Base-by-base conservation (phyloP, 352 stramenopile genomes). In the Thalassiosira hispida region DNA sequence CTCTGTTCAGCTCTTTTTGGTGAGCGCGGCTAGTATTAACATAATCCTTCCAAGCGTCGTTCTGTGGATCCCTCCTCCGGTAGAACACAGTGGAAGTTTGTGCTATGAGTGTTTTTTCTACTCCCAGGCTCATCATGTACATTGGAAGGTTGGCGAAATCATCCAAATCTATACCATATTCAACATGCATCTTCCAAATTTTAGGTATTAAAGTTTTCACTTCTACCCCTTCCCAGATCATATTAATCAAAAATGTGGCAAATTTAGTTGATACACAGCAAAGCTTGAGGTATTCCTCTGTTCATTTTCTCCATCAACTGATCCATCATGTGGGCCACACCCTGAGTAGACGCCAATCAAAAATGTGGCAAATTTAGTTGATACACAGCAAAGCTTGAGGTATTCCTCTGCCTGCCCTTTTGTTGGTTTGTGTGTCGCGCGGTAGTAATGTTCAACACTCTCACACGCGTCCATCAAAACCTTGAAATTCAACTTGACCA, bases 91-190 rank as follows among this genome's bases (percentile, higher is more conserved):
- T 59, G 12, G 35, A 25, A 44, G 61, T 70, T 70, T 46, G 11
- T 14, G 61, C 2, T 25, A 70, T 70, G 18, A 70, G 22, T 22
- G 61, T 42, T 22, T 70, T 70, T 42, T 70, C 61, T 3, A 59
- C 27, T 16, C 61, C 61, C 20, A 53, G 42, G 8, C 20, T 60
- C 4, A 6, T 25, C 61, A 70, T 59, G 27, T 70, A 42, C 61
- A 70, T 70, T n/a, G 61, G 61, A 4, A 42, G 20, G 2, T 6
- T 40, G 8, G 14, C 11, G 22, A 70, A 59, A 11, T 20, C 52
- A 5, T 70, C 42, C 1, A 70, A 6, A 18, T 70, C 61, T 7
- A 70, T 16, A 56, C 14, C 31, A 44, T 25, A 14, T 33, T 16
- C 0, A 27, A 23, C n/a, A 14, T 22, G 31, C 9, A 46, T 70